Evolutionary conservation across 257 asterid species (phyloP).

Genomic region (Solanum habrochaites): DNA sequence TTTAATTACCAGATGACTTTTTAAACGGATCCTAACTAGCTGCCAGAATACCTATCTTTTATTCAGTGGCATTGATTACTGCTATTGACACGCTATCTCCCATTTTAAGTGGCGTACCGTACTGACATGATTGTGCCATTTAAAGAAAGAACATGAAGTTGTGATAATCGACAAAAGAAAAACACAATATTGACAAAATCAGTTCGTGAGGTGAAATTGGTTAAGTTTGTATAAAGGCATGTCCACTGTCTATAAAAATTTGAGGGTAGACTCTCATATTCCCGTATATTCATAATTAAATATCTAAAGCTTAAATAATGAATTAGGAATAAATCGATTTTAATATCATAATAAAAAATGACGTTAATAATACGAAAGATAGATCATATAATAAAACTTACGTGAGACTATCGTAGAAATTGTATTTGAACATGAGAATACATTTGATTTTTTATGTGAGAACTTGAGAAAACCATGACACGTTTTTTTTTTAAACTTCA

Average conservation of each 20-base stretch:
- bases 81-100: not conserved
- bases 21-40: not conserved
- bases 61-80: not conserved
- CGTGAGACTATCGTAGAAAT: not conserved
- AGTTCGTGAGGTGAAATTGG: not conserved
- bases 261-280: not conserved
- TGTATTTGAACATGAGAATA: not conserved
- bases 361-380: not conserved
- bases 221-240: not conserved
- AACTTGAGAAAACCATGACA: not conserved
- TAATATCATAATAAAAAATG: not conserved
- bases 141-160: not conserved
- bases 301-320: not conserved
- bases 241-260: not conserved
- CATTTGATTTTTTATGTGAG: not conserved
- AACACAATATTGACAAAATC: not conserved
- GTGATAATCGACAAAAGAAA: not conserved
- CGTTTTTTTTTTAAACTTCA: not conserved
- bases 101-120: not conserved
- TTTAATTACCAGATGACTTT: too few species aligned
- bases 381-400: not conserved
- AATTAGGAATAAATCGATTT: not conserved
- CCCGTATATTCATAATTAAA: not conserved
- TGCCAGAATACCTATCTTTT: not conserved
- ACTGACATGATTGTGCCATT: not conserved